Evolutionary conservation across 2,329 filamentous ascomycete genomes (phyloP).

Genomic region (Akanthomyces muscarius): DNA sequence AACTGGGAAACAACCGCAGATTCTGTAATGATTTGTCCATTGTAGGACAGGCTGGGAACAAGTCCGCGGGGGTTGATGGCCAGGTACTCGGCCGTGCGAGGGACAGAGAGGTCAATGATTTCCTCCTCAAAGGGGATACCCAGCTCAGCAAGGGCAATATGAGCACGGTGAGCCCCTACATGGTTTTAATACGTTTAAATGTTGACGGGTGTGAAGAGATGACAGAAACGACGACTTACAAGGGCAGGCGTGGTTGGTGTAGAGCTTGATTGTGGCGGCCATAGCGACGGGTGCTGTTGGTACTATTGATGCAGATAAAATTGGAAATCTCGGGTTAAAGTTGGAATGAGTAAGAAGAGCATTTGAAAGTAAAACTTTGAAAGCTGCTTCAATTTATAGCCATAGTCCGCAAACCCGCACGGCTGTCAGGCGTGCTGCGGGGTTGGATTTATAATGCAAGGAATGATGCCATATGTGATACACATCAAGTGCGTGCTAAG

Average conservation of each 20-base stretch:
- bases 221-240: conserved; percentile 37
- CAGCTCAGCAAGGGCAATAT: conserved; percentile 66
- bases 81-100: conserved; percentile 70
- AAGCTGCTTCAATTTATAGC: background rate
- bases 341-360: background rate
- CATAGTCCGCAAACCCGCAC: background rate
- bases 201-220: background rate
- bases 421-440: background rate
- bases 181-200: background rate
- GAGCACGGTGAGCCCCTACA: conserved; percentile 65
- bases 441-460: conserved; percentile 12
- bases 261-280: conserved; percentile 56
- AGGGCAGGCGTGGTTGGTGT: conserved; percentile 67
- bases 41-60: conserved; percentile 66
- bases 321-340: background rate
- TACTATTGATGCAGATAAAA: background rate
- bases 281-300: conserved; percentile 22
- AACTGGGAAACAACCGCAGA: conserved; percentile 71
- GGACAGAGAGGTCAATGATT: conserved; percentile 65
- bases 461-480: conserved; percentile 8
- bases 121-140: conserved; percentile 64
- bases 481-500: background rate
- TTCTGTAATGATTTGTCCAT: conserved; percentile 66
- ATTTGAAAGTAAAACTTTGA: too few species aligned
- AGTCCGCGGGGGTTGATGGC: conserved; percentile 74